Base-by-base conservation (phyloP, 2,329 filamentous ascomycete genomes). In the Penicillium hesseltinei region DNA sequence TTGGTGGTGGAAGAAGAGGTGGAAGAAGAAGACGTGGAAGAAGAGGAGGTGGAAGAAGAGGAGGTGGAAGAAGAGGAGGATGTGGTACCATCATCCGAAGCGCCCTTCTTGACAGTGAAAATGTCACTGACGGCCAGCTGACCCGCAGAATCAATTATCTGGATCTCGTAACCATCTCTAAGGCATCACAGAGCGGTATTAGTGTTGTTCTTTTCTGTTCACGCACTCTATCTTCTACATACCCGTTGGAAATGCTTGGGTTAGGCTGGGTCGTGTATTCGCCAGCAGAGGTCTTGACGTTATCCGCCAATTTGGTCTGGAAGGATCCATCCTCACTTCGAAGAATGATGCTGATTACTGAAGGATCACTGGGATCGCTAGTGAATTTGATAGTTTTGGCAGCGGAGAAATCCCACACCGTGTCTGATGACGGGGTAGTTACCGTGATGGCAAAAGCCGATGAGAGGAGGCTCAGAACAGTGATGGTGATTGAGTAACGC, bases 241-340 rank as follows among this genome's bases (percentile, higher is more conserved):
- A 58, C 56, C 56, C 56, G 19, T 56, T 56, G 25, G 52, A 48
- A 56, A 58, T 58, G 23, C 56, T 58, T n/a, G 52, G 56, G 42
- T 58, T 58, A 38, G 56, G 52, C 52, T 58, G 56, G 15, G 56
- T 58, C 9, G 42, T 58, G 36, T 58, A 58, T 56, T 58, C 52
- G 29, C 56, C 56, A 2, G 47, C 52, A 43, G 56, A 48, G 10
- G 56, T 58, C 47, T 58, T 56, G 47, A 58, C 52, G 21, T 58
- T 58, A 48, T 58, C 56, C 15, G 52, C 56, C 47, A 58, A 51
- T 51, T 58, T 58, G 29, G 56, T 58, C 52, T 58, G 56, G 52
- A 58, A 58, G 23, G 56, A 58, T 19, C 56, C 56, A 58, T 58
- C 56, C 52, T 56, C 15, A 33, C 5, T 51, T 47, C 42, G 33